Evolutionary conservation across 106 monocot species (phyloP).

Genomic region (Allium cepa): DNA sequence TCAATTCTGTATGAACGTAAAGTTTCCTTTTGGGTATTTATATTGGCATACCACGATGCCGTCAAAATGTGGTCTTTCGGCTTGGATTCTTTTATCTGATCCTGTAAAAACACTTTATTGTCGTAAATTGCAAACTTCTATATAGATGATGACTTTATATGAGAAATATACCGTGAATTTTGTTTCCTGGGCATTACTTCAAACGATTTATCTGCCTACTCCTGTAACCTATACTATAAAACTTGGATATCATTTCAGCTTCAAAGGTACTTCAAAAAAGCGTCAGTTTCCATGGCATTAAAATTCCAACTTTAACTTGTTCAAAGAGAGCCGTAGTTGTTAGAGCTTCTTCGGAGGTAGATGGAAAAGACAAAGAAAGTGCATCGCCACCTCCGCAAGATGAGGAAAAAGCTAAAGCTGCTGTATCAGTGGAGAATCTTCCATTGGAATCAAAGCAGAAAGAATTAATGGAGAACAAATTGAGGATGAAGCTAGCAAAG

Average conservation of each 20-base stretch:
- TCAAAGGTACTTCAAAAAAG: conserved; percentile 19
- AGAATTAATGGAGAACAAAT: conserved; percentile 54
- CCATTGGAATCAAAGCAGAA: conserved; percentile 73
- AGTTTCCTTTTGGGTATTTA: neutral
- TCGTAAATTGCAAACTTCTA: neutral
- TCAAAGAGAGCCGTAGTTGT: conserved; percentile 23
- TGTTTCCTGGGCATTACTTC: neutral
- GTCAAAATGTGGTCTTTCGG: neutral
- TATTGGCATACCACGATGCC: neutral
- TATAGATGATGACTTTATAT: no score
- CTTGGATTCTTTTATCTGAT: neutral
- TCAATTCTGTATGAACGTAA: neutral
- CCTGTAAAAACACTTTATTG: neutral
- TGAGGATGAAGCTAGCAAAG: conserved; percentile 83
- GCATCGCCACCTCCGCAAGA: conserved; percentile 22
- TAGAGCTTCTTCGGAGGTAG: conserved; percentile 35
- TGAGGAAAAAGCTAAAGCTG: conserved; percentile 18
- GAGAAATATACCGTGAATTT: no score
- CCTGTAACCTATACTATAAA: neutral
- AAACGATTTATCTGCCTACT: neutral
- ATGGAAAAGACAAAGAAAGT: conserved; percentile 25
- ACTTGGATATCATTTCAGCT: conserved; percentile 18
- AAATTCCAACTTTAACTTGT: conserved; percentile 1
- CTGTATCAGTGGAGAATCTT: conserved; percentile 47
- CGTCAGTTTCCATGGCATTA: conserved; percentile 14